A percentile compares a stretch with the other conserved stretches of the same genome.
Conservation (phyloP, 1,139 yeast genomes). For the Kurtzmaniella quercitrusa region DNA sequence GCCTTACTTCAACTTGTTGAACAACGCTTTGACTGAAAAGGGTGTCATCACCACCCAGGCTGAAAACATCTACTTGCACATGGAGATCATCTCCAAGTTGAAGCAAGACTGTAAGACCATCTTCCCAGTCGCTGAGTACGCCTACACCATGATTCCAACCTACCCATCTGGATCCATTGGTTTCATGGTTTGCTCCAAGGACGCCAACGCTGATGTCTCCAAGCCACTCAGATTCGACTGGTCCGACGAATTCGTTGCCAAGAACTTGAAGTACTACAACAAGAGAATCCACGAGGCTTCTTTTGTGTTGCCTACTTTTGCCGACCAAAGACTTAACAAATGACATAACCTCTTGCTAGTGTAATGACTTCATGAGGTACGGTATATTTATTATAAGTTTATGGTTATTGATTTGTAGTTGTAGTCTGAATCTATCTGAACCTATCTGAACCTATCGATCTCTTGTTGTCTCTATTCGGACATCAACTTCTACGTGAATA, state of each 20-base stretch:
- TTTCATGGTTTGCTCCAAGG: constrained; percentile 87
- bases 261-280: constrained; percentile 75
- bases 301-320: constrained; percentile 87
- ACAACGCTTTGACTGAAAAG: constrained; percentile 74
- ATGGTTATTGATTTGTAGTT: background rate
- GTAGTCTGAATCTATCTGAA: too few species aligned
- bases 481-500: too few species aligned
- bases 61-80: constrained; percentile 85
- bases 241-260: constrained; percentile 56
- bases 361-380: background rate
- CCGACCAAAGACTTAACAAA: constrained; percentile 40
- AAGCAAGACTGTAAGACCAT: constrained; percentile 71
- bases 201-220: constrained; percentile 55
- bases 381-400: background rate
- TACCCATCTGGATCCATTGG: constrained; percentile 95
- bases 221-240: constrained; percentile 64
- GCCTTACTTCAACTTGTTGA: constrained; percentile 76
- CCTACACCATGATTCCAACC: constrained; percentile 86
- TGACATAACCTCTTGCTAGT: constrained; percentile 2
- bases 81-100: constrained; percentile 72
- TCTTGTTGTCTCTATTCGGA: background rate
- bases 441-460: too few species aligned
- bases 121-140: constrained; percentile 85
- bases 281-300: constrained; percentile 77
- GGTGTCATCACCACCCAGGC: constrained; percentile 93